phyloP scores from a whole-genome alignment of 2,329 filamentous ascomycete genomes.

The Lasiodiplodia gonubiensis region DNA sequence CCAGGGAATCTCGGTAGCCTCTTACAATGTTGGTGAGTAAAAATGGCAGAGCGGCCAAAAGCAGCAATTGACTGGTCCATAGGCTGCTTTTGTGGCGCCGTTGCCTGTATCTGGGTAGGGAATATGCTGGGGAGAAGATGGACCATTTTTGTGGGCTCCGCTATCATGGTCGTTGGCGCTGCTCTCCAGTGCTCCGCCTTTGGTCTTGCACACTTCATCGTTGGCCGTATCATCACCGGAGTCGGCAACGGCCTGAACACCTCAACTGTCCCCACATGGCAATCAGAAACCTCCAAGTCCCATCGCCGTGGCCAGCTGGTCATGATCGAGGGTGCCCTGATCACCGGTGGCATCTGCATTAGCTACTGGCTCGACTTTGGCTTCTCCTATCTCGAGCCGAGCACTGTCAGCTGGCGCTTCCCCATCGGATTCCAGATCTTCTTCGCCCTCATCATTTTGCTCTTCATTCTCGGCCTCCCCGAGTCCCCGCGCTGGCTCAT shows the following conservation, averaged over 20 bases:
- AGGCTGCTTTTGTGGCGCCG: conserved; percentile 52
- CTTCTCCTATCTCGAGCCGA: conserved; percentile 57
- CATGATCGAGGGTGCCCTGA: conserved; percentile 55
- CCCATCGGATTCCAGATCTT: conserved; percentile 64
- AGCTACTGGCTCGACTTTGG: conserved; percentile 50
- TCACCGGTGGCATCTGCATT: conserved; percentile 52
- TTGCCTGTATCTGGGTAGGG: conserved; percentile 56
- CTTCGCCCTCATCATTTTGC: conserved; percentile 59
- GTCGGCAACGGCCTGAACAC: conserved; percentile 54
- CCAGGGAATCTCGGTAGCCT: conserved; percentile 43
- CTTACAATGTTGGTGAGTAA: conserved; percentile 31
- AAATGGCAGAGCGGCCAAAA: conserved; percentile 32
- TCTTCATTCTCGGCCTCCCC: conserved; percentile 56
- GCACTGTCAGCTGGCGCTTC: conserved; percentile 56
- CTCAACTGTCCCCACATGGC: conserved; percentile 53
- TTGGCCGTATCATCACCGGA: conserved; percentile 58
- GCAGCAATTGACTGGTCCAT: conserved; percentile 38
- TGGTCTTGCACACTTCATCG: conserved; percentile 53
- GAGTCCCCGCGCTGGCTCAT: conserved; percentile 66
- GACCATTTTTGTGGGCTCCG: conserved; percentile 64
- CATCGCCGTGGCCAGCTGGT: conserved; percentile 54
- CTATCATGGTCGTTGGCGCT: conserved; percentile 65
- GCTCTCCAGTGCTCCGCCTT: conserved; percentile 62
- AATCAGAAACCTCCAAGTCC: conserved; percentile 54
- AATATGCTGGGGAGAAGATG: conserved; percentile 64